phyloP scores from a whole-genome alignment of 768 basidiomycete species.

The Xerocomus potaroensis region DNA sequence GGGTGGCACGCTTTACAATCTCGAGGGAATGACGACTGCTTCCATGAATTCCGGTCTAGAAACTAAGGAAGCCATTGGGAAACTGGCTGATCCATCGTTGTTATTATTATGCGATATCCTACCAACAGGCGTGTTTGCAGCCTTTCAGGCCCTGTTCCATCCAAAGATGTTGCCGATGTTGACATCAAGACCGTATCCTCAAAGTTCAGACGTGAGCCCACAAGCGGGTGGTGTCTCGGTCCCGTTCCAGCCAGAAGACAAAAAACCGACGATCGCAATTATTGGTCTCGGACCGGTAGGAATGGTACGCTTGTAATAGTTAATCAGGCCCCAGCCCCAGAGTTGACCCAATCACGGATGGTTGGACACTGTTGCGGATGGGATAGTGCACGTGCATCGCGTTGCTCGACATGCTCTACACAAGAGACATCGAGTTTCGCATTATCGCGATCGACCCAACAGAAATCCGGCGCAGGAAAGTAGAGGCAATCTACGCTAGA shows the following conservation, averaged over 20 bases:
- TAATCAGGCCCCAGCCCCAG: neutral
- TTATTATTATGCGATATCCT: constrained; percentile 74
- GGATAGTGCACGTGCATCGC: constrained; percentile 56
- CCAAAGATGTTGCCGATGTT: constrained; percentile 63
- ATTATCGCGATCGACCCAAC: constrained; percentile 65
- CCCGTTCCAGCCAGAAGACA: constrained; percentile 44
- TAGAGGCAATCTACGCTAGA: constrained; percentile 51
- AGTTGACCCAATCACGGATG: too few species aligned
- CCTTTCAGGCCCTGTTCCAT: constrained; percentile 65
- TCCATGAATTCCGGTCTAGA: constrained; percentile 18
- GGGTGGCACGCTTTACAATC: constrained; percentile 70
- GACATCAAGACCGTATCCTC: constrained; percentile 57
- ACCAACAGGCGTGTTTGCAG: constrained; percentile 77
- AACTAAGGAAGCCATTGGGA: constrained; percentile 35
- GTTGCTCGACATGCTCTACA: constrained; percentile 56
- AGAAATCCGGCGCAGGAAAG: constrained; percentile 53
- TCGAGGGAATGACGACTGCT: constrained; percentile 41
- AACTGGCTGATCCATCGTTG: constrained; percentile 59
- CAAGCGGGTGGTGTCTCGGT: constrained; percentile 1
- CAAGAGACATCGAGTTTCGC: constrained; percentile 42
- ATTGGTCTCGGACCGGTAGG: constrained; percentile 80
- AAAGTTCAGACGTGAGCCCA: constrained; percentile 12
- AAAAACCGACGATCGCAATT: constrained; percentile 55
- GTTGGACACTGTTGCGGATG: neutral
- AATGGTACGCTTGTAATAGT: constrained; percentile 36